phyloP scores from a whole-genome alignment of 768 basidiomycete genomes.

The Pleurotus pulmonarius region DNA sequence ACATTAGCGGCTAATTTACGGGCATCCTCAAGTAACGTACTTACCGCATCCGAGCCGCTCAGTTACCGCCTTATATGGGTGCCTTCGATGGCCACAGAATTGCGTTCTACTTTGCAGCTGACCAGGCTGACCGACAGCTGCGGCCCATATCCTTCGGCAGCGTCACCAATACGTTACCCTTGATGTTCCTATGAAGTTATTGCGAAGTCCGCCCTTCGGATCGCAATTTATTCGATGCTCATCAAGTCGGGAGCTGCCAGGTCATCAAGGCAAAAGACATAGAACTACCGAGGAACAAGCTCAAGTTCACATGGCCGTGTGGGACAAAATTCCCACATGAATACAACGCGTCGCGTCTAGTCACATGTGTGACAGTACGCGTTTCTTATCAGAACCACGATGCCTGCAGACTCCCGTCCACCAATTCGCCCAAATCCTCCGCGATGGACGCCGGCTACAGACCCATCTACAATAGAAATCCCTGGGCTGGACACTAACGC shows the following conservation, averaged over 20 bases:
- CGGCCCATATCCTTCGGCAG: too few species aligned
- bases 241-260: background rate
- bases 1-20: conserved; percentile 1
- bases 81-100: too few species aligned
- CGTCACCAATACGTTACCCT: too few species aligned
- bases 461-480: conserved; percentile 62
- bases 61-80: background rate
- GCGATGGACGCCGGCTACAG: conserved; percentile 62
- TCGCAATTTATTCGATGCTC: background rate
- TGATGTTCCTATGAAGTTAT: background rate
- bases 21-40: background rate
- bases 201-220: too few species aligned
- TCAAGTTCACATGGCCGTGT: too few species aligned
- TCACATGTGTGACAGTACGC: conserved; percentile 1
- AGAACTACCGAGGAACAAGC: too few species aligned
- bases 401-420: conserved; percentile 5
- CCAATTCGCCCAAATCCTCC: conserved; percentile 56
- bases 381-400: background rate
- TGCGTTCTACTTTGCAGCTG: too few species aligned
- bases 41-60: conserved; percentile 4
- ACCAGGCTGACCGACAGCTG: too few species aligned
- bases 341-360: background rate
- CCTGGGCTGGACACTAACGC: conserved; percentile 72
- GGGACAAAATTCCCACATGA: too few species aligned
- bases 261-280: background rate